Evolutionary conservation across 805 yeast species (phyloP).

Genomic region (Nakazawaea ernobii): DNA sequence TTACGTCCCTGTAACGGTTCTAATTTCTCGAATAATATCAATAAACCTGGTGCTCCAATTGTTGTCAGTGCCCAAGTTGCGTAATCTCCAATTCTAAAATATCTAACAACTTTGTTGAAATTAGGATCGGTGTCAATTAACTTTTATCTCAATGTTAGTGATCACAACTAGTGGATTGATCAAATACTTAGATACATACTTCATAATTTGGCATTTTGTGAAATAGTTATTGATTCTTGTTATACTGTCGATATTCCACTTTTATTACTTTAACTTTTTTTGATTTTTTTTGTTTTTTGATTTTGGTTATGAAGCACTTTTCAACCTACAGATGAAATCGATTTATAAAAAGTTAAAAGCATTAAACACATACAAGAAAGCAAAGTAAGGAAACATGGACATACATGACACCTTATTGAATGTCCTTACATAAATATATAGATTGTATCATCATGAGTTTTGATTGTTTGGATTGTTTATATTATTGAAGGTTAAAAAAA

Average conservation of each 20-base stretch:
- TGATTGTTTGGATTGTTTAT: not conserved
- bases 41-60: conserved; percentile 42
- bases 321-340: too few relatives aligned
- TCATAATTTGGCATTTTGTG: not conserved
- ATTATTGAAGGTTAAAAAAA: not conserved
- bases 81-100: conserved; percentile 66
- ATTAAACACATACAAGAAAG: too few relatives aligned
- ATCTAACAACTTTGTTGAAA: conserved; percentile 63
- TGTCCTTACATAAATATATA: too few relatives aligned
- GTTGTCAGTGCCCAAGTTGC: conserved; percentile 42
- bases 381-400: too few relatives aligned
- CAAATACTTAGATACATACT: not conserved
- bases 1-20: conserved; percentile 42
- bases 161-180: not conserved
- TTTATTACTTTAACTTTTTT: not conserved
- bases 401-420: too few relatives aligned
- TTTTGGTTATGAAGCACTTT: too few relatives aligned
- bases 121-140: conserved; percentile 77
- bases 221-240: not conserved
- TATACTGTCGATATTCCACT: not conserved
- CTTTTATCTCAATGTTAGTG: conserved; percentile 19
- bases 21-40: conserved; percentile 37
- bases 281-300: too few relatives aligned
- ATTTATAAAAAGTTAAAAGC: too few relatives aligned
- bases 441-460: too few relatives aligned